These are phyloP conservation scores for Xerocomus potaroensis DNA, from an alignment of 768 basidiomycete species.

Conservation along the genomic window DNA sequence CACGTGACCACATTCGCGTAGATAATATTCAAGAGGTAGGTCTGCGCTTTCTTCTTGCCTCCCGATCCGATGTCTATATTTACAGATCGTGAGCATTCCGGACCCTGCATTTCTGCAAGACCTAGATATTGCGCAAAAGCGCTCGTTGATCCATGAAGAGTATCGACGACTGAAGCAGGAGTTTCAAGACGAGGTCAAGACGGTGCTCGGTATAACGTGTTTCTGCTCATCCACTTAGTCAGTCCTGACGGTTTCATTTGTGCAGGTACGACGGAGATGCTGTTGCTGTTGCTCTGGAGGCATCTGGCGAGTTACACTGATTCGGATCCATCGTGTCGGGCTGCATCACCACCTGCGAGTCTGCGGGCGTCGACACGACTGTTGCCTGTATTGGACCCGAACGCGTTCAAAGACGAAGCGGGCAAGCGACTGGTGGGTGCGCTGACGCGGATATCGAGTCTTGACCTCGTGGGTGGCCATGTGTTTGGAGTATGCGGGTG, in stretches of 20 bases:
- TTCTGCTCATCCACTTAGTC: not conserved
- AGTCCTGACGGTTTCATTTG: not conserved
- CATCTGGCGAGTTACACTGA: constrained; percentile 65
- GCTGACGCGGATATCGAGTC: constrained; percentile 47
- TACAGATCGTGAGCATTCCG: constrained; percentile 46
- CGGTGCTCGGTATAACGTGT: constrained; percentile 48
- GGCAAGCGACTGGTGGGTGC: constrained; percentile 51
- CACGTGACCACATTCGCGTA: constrained; percentile 65
- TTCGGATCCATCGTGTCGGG: constrained; percentile 21
- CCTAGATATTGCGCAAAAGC: constrained; percentile 64
- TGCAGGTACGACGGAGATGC: constrained; percentile 74
- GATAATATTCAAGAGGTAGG: constrained; percentile 72
- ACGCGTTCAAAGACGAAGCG: constrained; percentile 54
- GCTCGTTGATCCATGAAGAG: constrained; percentile 58
- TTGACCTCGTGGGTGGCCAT: constrained; percentile 45
- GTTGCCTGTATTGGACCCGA: constrained; percentile 52
- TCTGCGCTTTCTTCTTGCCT: not conserved
- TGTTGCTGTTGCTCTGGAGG: constrained; percentile 75
- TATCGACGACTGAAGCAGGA: constrained; percentile 44
- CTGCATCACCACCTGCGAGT: constrained; percentile 19
- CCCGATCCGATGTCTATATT: not conserved
- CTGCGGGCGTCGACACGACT: constrained; percentile 51
- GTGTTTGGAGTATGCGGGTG: not conserved
- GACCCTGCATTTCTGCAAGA: constrained; percentile 58
- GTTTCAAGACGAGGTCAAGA: constrained; percentile 46